Conservation (phyloP, 2,329 filamentous ascomycete genomes). For the Pseudonectria foliicola region DNA sequence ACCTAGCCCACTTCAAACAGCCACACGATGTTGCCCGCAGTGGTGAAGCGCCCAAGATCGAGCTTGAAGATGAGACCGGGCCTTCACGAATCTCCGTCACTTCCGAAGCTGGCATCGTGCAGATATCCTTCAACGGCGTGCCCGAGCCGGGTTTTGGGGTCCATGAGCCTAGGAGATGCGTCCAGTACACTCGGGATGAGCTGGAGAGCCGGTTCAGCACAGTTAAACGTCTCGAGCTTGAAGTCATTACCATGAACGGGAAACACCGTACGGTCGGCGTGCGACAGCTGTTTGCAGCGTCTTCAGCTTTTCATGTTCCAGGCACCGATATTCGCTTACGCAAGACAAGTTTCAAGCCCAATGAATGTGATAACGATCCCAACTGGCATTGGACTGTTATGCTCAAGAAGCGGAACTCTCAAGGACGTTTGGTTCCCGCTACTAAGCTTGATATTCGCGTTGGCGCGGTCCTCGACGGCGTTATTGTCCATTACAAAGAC, state of each 20-base stretch:
- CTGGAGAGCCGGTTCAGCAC: constrained; percentile 27
- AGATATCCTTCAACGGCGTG: constrained; percentile 9
- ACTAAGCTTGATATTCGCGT: constrained; percentile 37
- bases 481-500: constrained; percentile 37
- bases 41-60: constrained; percentile 5
- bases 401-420: constrained; percentile 20
- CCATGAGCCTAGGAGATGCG: not conserved
- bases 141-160: constrained; percentile 5
- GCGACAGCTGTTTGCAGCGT: constrained; percentile 25
- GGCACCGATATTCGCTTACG: constrained; percentile 30
- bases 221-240: constrained; percentile 22
- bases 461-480: constrained; percentile 37
- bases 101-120: constrained; percentile 12
- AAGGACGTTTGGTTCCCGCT: constrained; percentile 30
- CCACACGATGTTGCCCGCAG: constrained; percentile 45
- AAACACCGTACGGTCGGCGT: constrained; percentile 27
- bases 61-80: constrained; percentile 16
- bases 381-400: constrained; percentile 26
- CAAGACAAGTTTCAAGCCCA: constrained; percentile 27
- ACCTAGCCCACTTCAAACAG: constrained; percentile 60
- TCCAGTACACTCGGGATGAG: constrained; percentile 17
- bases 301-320: constrained; percentile 31
- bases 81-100: constrained; percentile 14
- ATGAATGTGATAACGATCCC: constrained; percentile 9
- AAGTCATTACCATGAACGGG: constrained; percentile 34